Evolutionary conservation across 768 basidiomycete genomes (phyloP), one percentile per base, ranked within the genome.

Genomic region (Gyrodon lividus): DNA sequence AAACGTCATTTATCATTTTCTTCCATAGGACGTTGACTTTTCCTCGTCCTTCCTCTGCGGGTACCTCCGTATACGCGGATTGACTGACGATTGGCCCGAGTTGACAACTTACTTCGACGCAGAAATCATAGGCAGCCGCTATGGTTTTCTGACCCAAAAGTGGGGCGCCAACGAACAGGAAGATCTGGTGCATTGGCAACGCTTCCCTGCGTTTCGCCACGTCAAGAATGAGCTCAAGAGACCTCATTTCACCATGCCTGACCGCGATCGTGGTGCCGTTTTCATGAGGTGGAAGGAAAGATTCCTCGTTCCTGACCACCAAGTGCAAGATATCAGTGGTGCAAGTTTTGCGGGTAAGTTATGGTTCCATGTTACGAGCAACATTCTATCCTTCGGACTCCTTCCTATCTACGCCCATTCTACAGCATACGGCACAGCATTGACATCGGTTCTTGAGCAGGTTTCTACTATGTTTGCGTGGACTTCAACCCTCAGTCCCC

Each of bases 211-310:
- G 20, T 93, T 95, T 71, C 81, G 87, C 37, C 81, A 89, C 60
- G 81, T 94, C 56, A 85, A 84, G 66, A 76, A 80, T 53, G 90
- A 95, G 62, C 78, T 94, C 56, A 81, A 85, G 65, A 77, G 81
- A 63, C 92, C 92, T 0, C 79, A 84, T 55, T 62, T 91, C 68
- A 91, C 89, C 37, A 85, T 96, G 63, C 72, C 81, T 41, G 87
- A 89, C 62, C 76, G 86, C 37, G 85, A 88, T 61, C 80, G 87
- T 43, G 86, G 87, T 1, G 87, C 87, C 22, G 83, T 94, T 26
- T 98, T 98, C 67, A 92, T 98, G 87, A 78, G 96, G 54, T 95
- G 93, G 89, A 98, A 98, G 72, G 96, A 98, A 72, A 78, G 86
- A 62, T 98, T 97, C 70, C 75, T 98, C 47, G 90, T 98, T n/a